Percentiles rank a stretch among this genome's conserved stretches.
phyloP scores from a whole-genome alignment of 2,329 filamentous ascomycete species.

The Penicillium sp. region DNA sequence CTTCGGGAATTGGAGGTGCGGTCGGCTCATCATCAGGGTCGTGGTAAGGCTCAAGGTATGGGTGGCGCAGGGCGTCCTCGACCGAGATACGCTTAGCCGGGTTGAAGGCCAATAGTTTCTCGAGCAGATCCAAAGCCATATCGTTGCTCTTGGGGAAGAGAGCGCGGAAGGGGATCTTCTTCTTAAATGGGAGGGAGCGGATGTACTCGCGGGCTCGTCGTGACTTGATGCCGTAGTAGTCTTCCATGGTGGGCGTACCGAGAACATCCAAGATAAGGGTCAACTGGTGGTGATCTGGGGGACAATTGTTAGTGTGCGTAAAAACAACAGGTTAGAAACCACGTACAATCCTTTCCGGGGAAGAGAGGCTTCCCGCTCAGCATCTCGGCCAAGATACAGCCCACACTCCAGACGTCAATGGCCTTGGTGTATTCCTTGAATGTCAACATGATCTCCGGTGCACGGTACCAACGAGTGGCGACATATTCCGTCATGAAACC shows the following conservation, averaged over 20 bases:
- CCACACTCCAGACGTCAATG: slow-evolving; percentile 98
- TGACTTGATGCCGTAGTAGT: slow-evolving; percentile 99
- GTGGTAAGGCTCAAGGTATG: slow-evolving; percentile 97
- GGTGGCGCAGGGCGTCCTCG: slow-evolving; percentile 94
- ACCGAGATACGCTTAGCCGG: slow-evolving; percentile 98
- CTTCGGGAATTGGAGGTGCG: slow-evolving; percentile 92
- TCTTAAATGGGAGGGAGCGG: slow-evolving; percentile 96
- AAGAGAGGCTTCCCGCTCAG: slow-evolving; percentile 97
- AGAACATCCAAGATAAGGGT: slow-evolving; percentile 96
- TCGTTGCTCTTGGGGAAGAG: slow-evolving; percentile 99
- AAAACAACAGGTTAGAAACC: neutral
- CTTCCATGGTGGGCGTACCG: slow-evolving; percentile 98
- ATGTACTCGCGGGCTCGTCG: slow-evolving; percentile 97
- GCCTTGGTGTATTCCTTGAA: slow-evolving; percentile 99
- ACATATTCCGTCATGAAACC: slow-evolving; percentile 99
- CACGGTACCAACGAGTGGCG: slow-evolving; percentile 97
- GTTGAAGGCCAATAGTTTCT: slow-evolving; percentile 97
- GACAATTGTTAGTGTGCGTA: neutral
- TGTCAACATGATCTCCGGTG: slow-evolving; percentile 99
- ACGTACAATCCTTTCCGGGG: slow-evolving; percentile 95
- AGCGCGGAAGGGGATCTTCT: slow-evolving; percentile 97
- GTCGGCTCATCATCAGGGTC: slow-evolving; percentile 98
- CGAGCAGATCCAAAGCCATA: slow-evolving; percentile 85
- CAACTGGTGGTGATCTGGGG: slow-evolving; percentile 88
- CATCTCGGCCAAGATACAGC: slow-evolving; percentile 98